phyloP scores from a whole-genome alignment of 2,329 filamentous ascomycete species.

The Neospermospora avenae region DNA sequence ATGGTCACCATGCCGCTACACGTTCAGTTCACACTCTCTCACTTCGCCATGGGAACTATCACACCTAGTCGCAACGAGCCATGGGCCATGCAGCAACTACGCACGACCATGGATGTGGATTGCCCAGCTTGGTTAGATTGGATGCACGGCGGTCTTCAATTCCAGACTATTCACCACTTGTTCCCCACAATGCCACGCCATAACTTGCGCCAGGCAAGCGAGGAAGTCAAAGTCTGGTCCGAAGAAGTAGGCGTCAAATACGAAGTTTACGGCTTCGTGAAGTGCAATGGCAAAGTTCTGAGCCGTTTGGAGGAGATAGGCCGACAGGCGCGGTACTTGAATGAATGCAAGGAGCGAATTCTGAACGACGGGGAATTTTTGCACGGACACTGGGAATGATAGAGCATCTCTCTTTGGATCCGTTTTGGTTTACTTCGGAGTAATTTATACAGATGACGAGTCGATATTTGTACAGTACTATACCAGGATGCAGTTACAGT shows the following conservation, averaged over 20 bases:
- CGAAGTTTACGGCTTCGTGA: slow-evolving; percentile 56
- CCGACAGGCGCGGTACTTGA: slow-evolving; percentile 57
- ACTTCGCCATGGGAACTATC: slow-evolving; percentile 67
- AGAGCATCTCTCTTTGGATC: neutral
- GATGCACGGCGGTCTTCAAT: slow-evolving; percentile 69
- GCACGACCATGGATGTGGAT: slow-evolving; percentile 72
- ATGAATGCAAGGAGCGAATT: slow-evolving; percentile 54
- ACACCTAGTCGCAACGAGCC: slow-evolving; percentile 62
- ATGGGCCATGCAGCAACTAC: slow-evolving; percentile 65
- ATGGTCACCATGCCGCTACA: slow-evolving; percentile 66
- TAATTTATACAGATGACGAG: no score
- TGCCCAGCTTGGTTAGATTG: slow-evolving; percentile 71
- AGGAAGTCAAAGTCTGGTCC: slow-evolving; percentile 60
- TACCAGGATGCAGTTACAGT: neutral
- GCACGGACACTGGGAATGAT: slow-evolving; percentile 12
- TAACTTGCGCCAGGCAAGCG: slow-evolving; percentile 60
- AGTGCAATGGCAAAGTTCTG: slow-evolving; percentile 58
- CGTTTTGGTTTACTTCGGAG: no score
- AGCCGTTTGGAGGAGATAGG: slow-evolving; percentile 54
- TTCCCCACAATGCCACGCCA: slow-evolving; percentile 67
- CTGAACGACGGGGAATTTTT: slow-evolving; percentile 36
- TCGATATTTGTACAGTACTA: neutral
- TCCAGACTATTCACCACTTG: slow-evolving; percentile 68
- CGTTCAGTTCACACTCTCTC: slow-evolving; percentile 68
- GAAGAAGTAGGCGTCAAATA: slow-evolving; percentile 62